Evolutionary conservation across 1,284 basidiomycete genomes (phyloP).

Genomic region (Rhodotorula sp.): DNA sequence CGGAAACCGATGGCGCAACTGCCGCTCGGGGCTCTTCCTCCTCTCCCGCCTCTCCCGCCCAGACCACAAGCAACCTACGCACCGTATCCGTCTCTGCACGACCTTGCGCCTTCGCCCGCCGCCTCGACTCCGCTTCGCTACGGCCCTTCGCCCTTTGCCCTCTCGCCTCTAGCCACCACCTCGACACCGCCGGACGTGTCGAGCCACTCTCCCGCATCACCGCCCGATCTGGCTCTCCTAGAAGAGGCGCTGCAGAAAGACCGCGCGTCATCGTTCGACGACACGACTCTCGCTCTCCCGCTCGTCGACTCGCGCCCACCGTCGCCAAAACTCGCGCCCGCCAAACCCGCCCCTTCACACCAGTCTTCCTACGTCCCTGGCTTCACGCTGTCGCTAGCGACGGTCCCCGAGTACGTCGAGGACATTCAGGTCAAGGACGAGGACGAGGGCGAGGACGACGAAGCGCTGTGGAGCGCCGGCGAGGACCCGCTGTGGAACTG

Average conservation of each 20-base stretch:
- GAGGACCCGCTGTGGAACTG: constrained; percentile 11
- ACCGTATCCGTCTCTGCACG: background rate
- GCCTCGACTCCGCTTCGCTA: background rate
- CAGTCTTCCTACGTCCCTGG: background rate
- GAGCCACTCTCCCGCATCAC: background rate
- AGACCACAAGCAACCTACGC: background rate
- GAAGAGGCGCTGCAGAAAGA: background rate
- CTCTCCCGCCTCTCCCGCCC: background rate
- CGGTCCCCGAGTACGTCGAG: background rate
- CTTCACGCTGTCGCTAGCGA: background rate
- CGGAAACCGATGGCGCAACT: background rate
- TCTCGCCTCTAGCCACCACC: background rate
- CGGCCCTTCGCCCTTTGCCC: background rate
- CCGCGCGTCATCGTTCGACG: constrained; percentile 2
- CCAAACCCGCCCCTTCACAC: background rate
- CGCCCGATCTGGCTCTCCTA: background rate
- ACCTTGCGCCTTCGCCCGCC: background rate
- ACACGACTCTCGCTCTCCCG: background rate
- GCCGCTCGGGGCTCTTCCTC: background rate
- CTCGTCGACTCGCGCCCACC: background rate
- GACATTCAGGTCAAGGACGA: background rate
- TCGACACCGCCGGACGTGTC: background rate
- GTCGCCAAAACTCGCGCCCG: background rate
- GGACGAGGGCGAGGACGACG: constrained; percentile 8
- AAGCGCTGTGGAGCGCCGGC: constrained; percentile 15